Conservation (phyloP, 441 rosid genomes). For the Eutrema salsugineum region DNA sequence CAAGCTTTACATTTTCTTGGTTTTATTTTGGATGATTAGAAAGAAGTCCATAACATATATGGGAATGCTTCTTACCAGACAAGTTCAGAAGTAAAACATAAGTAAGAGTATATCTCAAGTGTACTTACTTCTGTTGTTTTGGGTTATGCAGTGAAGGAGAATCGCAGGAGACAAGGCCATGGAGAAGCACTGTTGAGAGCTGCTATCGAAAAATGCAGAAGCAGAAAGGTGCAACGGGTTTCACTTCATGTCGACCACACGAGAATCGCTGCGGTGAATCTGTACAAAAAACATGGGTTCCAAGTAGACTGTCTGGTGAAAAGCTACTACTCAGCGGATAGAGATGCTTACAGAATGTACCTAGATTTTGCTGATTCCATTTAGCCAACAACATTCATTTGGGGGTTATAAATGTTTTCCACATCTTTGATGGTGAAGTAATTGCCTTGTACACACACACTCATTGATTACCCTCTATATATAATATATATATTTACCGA, state of each 20-base stretch:
- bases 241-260: conserved; percentile 73
- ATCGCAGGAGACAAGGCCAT: conserved; percentile 50
- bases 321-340: conserved; percentile 61
- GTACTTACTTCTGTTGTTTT: not conserved
- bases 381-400: not conserved
- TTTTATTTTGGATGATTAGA: not conserved
- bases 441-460: conserved; percentile 13
- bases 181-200: conserved; percentile 71
- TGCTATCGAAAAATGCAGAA: conserved; percentile 63
- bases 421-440: not conserved
- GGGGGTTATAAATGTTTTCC: not conserved
- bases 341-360: conserved; percentile 79
- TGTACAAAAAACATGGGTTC: conserved; percentile 71
- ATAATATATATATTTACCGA: not conserved
- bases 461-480: not conserved
- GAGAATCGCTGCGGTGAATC: conserved; percentile 53
- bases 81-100: not conserved
- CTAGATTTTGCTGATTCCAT: conserved; percentile 44
- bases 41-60: not conserved
- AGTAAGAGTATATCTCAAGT: not conserved
- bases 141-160: conserved; percentile 62
- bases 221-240: conserved; percentile 53
- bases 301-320: conserved; percentile 51
- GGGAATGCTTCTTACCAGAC: not conserved
- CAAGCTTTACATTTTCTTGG: not conserved